Base-by-base conservation (phyloP, 106 monocot genomes). In the Xerophyta viscosa region DNA sequence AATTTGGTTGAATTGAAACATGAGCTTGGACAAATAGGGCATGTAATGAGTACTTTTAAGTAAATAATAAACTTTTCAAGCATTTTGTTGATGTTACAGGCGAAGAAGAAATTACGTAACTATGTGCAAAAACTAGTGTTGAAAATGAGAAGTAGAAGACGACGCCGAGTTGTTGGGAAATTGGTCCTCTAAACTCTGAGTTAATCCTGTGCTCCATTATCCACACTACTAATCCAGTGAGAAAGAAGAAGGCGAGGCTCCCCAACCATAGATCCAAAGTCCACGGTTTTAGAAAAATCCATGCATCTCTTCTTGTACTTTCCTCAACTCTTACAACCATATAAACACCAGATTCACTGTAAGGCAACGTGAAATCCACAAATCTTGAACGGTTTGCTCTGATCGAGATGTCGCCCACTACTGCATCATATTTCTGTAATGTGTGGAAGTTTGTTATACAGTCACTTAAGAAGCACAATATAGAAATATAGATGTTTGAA, bases 161-260 rank as follows among this genome's bases (percentile, higher is more conserved):
- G 23, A n/a, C 50, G 19, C 48, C 61, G 19, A 36, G 12, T 18
- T 61, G 61, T 9, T 49, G 23, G 22, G 18, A 12, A 8, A 27
- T 23, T 9, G 61, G 24, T 4, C 61, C 61, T 4, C 24, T 31
- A 25, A 61, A 61, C 27, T 37, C 18, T 2, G 20, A 22, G 23
- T 61, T 61, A 29, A 24, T 37, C 23, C 22, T 9, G 24, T 49
- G 49, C 24, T 61, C 61, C 9, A 61, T 2, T 17, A 48, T 8
- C 61, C 61, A 61, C n/a, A 61, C 24, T 7, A 61, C 61, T 15
- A 61, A 61, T 3, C 48, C 61, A 1, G 61, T 61, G 20, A 48
- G 37, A 36, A 61, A 11, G 46, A 61, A 61, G 36, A 61, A 61
- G 48, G 33, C 61, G 0, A 29, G 21, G 22, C 26, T 59, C 21